Evolutionary conservation across 441 rosid genomes (phyloP).

Genomic region (Gossypium gossypioides): DNA sequence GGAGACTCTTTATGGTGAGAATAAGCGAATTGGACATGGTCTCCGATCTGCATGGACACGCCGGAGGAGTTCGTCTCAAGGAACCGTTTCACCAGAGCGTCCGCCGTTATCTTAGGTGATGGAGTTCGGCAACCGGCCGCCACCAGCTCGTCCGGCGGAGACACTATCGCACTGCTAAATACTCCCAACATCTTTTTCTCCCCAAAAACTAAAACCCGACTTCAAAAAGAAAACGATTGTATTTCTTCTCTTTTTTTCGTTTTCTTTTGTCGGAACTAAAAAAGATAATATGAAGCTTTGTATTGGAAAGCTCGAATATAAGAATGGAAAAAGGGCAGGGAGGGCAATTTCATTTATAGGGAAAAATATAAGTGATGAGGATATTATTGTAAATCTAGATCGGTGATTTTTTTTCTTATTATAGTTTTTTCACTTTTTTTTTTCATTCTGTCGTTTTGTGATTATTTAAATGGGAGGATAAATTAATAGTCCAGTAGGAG

Average conservation of each 20-base stretch:
- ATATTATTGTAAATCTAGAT: conserved; percentile 11
- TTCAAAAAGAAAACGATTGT: not conserved
- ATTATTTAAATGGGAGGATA: not conserved
- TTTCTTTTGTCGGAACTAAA: not conserved
- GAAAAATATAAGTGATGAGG: not conserved
- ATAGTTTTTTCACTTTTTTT: not conserved
- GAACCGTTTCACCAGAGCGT: conserved; percentile 51
- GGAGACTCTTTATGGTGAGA: conserved; percentile 63
- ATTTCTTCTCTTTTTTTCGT: not conserved
- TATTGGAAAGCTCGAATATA: conserved; percentile 4
- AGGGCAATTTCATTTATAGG: conserved; percentile 17
- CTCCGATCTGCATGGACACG: conserved; percentile 63
- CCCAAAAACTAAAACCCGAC: not conserved
- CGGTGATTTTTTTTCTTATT: not conserved
- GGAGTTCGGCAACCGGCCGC: conserved; percentile 93
- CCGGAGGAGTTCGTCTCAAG: conserved; percentile 42
- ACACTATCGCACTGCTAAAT: conserved; percentile 60
- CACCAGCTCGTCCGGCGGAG: conserved; percentile 88
- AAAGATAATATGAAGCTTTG: not conserved
- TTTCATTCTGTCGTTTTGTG: not conserved
- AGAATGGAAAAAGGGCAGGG: not conserved
- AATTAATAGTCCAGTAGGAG: not conserved
- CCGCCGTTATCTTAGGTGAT: conserved; percentile 64
- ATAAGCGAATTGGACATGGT: conserved; percentile 57
- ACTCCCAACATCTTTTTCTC: conserved; percentile 64